Evolutionary conservation across 2,329 filamentous ascomycete genomes (phyloP).

Genomic region (Arthroderma sp.): DNA sequence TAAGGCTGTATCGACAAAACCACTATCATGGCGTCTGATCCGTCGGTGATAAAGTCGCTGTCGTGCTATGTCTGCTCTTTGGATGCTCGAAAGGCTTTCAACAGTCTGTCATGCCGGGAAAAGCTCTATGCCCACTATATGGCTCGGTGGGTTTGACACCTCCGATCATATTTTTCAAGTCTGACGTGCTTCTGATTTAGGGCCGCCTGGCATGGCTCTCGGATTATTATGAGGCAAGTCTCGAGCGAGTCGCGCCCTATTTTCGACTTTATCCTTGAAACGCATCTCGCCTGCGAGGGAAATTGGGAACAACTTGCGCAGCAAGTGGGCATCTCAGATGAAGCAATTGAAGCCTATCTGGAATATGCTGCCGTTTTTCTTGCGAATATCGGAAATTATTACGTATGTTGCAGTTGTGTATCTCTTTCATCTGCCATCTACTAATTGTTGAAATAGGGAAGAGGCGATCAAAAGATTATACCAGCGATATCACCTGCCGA

Average conservation of each 20-base stretch:
- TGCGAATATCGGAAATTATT: constrained; percentile 41
- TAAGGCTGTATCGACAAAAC: too few species aligned
- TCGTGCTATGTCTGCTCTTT: too few species aligned
- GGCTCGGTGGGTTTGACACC: background rate
- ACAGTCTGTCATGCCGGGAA: constrained; percentile 7
- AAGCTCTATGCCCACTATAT: constrained; percentile 16
- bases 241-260: constrained; percentile 40
- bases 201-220: constrained; percentile 7
- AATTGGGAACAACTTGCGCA: constrained; percentile 32
- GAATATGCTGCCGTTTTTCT: constrained; percentile 36
- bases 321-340: constrained; percentile 30
- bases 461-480: constrained; percentile 18
- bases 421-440: background rate
- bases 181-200: background rate
- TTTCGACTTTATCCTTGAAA: constrained; percentile 41
- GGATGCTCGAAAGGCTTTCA: constrained; percentile 5
- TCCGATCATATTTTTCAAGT: too few species aligned
- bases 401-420: constrained; percentile 10
- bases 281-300: constrained; percentile 36
- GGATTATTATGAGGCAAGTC: constrained; percentile 41
- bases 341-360: constrained; percentile 28
- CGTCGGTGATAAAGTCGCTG: too few species aligned
- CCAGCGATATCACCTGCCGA: constrained; percentile 11
- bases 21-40: too few species aligned
- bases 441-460: constrained; percentile 9